Percentiles rank a stretch among this genome's conserved stretches.
Evolutionary conservation across 2,329 filamentous ascomycete genomes (phyloP).

Genomic region (Colletotrichum horii): DNA sequence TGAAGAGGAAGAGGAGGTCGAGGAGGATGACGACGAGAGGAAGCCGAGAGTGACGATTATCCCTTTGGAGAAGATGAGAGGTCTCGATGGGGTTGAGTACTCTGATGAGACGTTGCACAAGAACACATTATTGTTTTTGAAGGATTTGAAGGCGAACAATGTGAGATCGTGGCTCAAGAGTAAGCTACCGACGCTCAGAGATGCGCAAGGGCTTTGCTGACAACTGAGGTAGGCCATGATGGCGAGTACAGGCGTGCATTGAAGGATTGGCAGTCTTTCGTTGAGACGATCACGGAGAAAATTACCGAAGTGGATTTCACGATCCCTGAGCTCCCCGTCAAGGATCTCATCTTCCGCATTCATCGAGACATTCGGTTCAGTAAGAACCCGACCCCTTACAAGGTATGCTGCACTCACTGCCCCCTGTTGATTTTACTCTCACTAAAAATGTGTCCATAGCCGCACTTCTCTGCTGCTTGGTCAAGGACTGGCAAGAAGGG

Average conservation of each 20-base stretch:
- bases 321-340: constrained; percentile 83
- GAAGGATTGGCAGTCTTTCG: constrained; percentile 82
- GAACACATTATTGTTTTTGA: constrained; percentile 63
- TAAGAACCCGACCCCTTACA: constrained; percentile 86
- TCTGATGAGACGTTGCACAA: constrained; percentile 57
- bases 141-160: constrained; percentile 65
- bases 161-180: constrained; percentile 61
- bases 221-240: constrained; percentile 67
- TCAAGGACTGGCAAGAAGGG: constrained; percentile 88
- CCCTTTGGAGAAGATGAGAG: constrained; percentile 44
- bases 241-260: constrained; percentile 78
- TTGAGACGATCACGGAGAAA: constrained; percentile 73
- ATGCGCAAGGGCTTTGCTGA: constrained; percentile 8
- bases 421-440: too few species aligned
- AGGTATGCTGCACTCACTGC: constrained; percentile 55
- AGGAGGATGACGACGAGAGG: constrained; percentile 39
- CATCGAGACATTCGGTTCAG: constrained; percentile 87
- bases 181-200: not conserved
- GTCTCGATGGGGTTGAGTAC: constrained; percentile 50
- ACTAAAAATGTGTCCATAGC: constrained; percentile 44
- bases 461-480: constrained; percentile 85
- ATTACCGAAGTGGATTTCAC: constrained; percentile 78
- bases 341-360: constrained; percentile 87
- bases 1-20: constrained; percentile 23
- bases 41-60: constrained; percentile 43